A percentile compares a stretch with the other conserved stretches of the same genome.
Conservation (phyloP, 2,329 filamentous ascomycete genomes). For the Nothophaeocryptopus gaeumannii region DNA sequence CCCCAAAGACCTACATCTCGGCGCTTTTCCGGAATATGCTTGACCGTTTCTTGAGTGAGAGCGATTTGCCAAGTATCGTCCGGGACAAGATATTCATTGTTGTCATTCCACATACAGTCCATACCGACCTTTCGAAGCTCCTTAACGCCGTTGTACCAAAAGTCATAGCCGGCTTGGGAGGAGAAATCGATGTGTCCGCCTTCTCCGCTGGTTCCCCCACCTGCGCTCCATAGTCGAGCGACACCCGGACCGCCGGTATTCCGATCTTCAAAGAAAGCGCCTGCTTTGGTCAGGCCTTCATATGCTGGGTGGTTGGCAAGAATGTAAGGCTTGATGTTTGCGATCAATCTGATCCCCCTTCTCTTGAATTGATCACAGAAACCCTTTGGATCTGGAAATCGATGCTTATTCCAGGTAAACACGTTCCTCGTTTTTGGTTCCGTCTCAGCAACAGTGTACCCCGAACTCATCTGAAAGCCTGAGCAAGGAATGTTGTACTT, state of each 20-base stretch:
- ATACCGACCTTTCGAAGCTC: slow-evolving; percentile 62
- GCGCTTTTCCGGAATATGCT: slow-evolving; percentile 34
- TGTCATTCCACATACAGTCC: slow-evolving; percentile 76
- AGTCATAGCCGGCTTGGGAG: slow-evolving; percentile 62
- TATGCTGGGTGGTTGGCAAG: slow-evolving; percentile 66
- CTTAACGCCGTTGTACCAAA: slow-evolving; percentile 69
- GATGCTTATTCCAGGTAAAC: slow-evolving; percentile 67
- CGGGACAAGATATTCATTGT: slow-evolving; percentile 70
- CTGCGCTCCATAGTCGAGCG: slow-evolving; percentile 68
- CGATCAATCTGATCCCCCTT: slow-evolving; percentile 64
- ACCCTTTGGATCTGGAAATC: slow-evolving; percentile 65
- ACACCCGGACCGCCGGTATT: slow-evolving; percentile 49
- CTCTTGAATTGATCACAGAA: slow-evolving; percentile 62
- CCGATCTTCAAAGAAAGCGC: slow-evolving; percentile 63
- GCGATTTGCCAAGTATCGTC: slow-evolving; percentile 65
- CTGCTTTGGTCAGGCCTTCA: slow-evolving; percentile 54
- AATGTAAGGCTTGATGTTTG: slow-evolving; percentile 72
- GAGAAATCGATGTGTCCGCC: slow-evolving; percentile 74
- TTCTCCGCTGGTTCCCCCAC: slow-evolving; percentile 66
- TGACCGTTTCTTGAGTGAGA: slow-evolving; percentile 45
- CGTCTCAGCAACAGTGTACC: slow-evolving; percentile 66
- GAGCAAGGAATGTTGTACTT: slow-evolving; percentile 67
- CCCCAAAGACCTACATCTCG: slow-evolving; percentile 66
- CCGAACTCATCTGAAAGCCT: slow-evolving; percentile 69
- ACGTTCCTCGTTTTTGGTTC: slow-evolving; percentile 69